These are phyloP conservation scores for Botrytis tulipae DNA, from an alignment of 2,329 filamentous ascomycete species.

Conservation along the genomic window DNA sequence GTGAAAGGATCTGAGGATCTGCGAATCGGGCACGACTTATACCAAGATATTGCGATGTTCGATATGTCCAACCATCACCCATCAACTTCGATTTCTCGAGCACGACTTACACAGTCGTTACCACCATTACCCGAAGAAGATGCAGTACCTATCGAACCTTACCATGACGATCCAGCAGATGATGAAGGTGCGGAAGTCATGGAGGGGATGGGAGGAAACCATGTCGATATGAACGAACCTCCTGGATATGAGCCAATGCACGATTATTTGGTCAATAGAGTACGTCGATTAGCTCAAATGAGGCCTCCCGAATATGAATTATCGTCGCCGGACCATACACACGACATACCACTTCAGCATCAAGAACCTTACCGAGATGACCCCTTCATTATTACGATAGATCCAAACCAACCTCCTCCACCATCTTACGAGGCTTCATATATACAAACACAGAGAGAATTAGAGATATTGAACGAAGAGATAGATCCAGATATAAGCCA, in stretches of 20 bases:
- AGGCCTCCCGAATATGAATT: constrained; percentile 8
- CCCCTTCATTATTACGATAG: constrained; percentile 33
- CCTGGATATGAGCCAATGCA: constrained; percentile 37
- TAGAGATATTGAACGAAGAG: constrained; percentile 27
- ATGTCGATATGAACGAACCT: constrained; percentile 22
- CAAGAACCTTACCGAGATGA: constrained; percentile 35
- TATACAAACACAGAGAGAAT: constrained; percentile 26
- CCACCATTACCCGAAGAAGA: constrained; percentile 29
- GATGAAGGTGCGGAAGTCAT: constrained; percentile 20
- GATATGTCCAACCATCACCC: constrained; percentile 28
- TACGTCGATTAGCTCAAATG: constrained; percentile 21
- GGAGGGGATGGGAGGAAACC: constrained; percentile 1
- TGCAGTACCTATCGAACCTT: constrained; percentile 23
- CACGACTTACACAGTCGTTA: constrained; percentile 30
- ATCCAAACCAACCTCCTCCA: constrained; percentile 27
- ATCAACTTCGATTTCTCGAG: constrained; percentile 26
- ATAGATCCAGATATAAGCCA: constrained; percentile 28
- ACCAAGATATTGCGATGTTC: constrained; percentile 1
- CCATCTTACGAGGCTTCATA: constrained; percentile 34
- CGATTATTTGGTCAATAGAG: constrained; percentile 32
- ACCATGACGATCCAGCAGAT: constrained; percentile 32
- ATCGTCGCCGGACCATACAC: constrained; percentile 1
- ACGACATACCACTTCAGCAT: constrained; percentile 17
- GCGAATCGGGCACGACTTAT: constrained; percentile 12
- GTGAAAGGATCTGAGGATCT: constrained; percentile 16